Evolutionary conservation across 1,139 yeast genomes (phyloP), one percentile per base, ranked within the genome.

Genomic region (Yamadazyma taylorii): DNA sequence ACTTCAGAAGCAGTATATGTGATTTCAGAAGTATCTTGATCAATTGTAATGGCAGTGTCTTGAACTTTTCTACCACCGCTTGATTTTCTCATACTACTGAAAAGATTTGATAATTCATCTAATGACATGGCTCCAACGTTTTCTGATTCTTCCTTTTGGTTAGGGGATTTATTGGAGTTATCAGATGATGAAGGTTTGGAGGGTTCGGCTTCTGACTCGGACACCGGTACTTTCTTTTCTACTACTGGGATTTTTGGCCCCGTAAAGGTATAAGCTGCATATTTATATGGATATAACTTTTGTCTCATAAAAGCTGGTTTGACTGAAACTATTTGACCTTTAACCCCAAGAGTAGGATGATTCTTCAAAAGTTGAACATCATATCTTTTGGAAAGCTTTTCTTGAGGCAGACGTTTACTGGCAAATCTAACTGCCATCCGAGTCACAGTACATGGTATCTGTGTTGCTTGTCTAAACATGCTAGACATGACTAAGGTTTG

Each of bases 281-380:
- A 85, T 50, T 85, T 81, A 43, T 67, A 54, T 35, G 78, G 76
- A 52, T 88, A 88, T 40, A 89, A 72, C 51, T 67, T 77, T 62
- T 85, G 86, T 58, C 92, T 77, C 96, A 89, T 89, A 42, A 78
- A 71, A 13, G 92, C 86, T 24, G 95, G 87, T 43, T 79, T 74
- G n/a, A 88, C 96, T 28, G 75, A 66, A 17, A 85, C 73, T 32
- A 89, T 71, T 63, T 89, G 85, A 21, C 96, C 96, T 34, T 58
- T 58, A 29, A 62, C 66, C n/a, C 87, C 88, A 40, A 79, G 60
- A 9, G 72, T 73, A 26, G 79, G 76, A 53, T 81, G 73, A 52
- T 85, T 86, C 51, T 71, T 73, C 44, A 87, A 68, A 24, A 88
- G 68, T 62, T 89, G 97, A 7, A 89, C 89, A 24, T 72, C 63